A percentile compares a stretch with the other conserved stretches of the same genome.
Conservation (phyloP, 2,329 filamentous ascomycete genomes). For the Sordariomycetes sp. region DNA sequence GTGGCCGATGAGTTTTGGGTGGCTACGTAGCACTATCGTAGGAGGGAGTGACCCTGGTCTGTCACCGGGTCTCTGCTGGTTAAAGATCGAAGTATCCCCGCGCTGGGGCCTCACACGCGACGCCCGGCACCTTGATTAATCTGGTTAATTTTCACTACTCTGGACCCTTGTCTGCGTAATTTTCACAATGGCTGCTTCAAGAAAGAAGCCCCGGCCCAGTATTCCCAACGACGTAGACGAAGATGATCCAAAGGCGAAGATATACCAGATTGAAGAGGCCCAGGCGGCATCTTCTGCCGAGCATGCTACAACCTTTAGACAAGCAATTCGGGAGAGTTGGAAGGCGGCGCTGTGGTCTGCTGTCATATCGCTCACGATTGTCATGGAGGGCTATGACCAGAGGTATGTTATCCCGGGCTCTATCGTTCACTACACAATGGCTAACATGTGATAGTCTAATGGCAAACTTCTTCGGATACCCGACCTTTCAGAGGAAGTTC, state of each 20-base stretch:
- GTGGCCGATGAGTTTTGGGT: no score
- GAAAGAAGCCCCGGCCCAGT: background rate
- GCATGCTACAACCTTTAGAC: slow-evolving; percentile 7
- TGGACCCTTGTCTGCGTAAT: background rate
- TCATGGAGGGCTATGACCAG: slow-evolving; percentile 22
- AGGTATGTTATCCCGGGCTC: background rate
- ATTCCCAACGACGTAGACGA: background rate
- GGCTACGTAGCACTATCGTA: no score
- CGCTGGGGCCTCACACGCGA: no score
- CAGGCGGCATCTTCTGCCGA: slow-evolving; percentile 7
- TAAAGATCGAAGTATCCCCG: no score
- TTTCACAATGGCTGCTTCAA: background rate
- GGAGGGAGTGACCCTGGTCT: no score
- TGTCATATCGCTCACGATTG: slow-evolving; percentile 21
- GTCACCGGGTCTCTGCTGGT: no score
- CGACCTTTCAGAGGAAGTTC: slow-evolving; percentile 10
- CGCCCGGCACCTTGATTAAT: no score
- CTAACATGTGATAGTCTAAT: slow-evolving; percentile 6
- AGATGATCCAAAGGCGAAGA: slow-evolving; percentile 6
- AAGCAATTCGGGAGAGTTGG: slow-evolving; percentile 10
- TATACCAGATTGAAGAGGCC: slow-evolving; percentile 5
- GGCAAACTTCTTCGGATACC: slow-evolving; percentile 12
- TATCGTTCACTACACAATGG: background rate
- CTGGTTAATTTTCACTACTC: background rate
- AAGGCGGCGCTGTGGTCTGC: slow-evolving; percentile 23